Evolutionary conservation across 208 protist genomes (phyloP).

Genomic region (Wallacemonas rigidus): DNA sequence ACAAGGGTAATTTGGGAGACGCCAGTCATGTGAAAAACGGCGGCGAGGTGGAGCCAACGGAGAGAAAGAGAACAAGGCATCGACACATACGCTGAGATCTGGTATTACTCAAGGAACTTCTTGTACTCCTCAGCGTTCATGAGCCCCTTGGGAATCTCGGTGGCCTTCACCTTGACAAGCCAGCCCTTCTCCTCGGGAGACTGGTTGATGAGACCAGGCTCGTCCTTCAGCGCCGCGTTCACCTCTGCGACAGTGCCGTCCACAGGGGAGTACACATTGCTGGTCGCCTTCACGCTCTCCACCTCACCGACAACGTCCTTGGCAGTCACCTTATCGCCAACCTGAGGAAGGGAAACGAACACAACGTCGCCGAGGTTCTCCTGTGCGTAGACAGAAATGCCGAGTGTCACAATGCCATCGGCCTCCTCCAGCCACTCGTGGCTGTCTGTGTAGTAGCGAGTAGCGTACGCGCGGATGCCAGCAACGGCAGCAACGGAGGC

Average conservation of each 20-base stretch:
- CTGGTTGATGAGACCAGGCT: slow-evolving; percentile 86
- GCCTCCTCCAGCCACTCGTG: slow-evolving; percentile 89
- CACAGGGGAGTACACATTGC: slow-evolving; percentile 89
- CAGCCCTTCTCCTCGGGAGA: slow-evolving; percentile 87
- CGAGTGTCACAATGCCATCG: slow-evolving; percentile 69
- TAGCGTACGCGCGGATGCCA: slow-evolving; percentile 60
- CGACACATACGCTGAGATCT: background rate
- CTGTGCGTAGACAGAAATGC: slow-evolving; percentile 88
- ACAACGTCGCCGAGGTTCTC: slow-evolving; percentile 92
- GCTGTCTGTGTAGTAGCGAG: slow-evolving; percentile 87
- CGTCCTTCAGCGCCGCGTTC: slow-evolving; percentile 85
- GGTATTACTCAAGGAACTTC: slow-evolving; percentile 79
- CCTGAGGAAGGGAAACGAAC: slow-evolving; percentile 88
- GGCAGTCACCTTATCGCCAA: slow-evolving; percentile 75
- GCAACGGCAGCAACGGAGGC: slow-evolving; percentile 31
- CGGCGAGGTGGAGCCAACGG: background rate
- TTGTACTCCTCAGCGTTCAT: slow-evolving; percentile 87
- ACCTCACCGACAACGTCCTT: slow-evolving; percentile 85
- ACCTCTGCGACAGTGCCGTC: slow-evolving; percentile 78
- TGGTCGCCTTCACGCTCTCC: slow-evolving; percentile 93
- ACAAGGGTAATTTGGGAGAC: background rate
- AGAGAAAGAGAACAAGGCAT: slow-evolving; percentile 7
- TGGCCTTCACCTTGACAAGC: slow-evolving; percentile 87
- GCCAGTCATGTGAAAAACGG: slow-evolving; percentile 7
- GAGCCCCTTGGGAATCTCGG: slow-evolving; percentile 66